Evolutionary conservation across 2,329 filamentous ascomycete genomes (phyloP).

Genomic region (Fusarium drepaniforme): DNA sequence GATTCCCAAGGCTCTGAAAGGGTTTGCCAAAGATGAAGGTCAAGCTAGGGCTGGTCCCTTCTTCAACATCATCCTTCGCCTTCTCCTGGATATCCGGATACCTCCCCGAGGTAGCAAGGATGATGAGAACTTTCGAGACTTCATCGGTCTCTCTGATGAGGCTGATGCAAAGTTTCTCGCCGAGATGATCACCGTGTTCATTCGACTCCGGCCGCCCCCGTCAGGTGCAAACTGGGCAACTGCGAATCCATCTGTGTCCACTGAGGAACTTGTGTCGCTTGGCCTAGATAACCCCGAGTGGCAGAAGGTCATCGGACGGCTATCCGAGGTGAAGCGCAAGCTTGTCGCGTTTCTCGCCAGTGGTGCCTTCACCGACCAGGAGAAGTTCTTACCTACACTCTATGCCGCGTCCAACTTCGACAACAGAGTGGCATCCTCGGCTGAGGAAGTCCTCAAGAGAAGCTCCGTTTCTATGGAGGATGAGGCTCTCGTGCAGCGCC

Average conservation of each 20-base stretch:
- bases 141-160: conserved; percentile 73
- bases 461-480: conserved; percentile 82
- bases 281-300: conserved; percentile 63
- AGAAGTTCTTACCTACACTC: conserved; percentile 86
- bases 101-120: conserved; percentile 84
- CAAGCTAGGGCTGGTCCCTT: conserved; percentile 64
- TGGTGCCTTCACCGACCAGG: conserved; percentile 84
- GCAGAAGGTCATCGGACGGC: conserved; percentile 65
- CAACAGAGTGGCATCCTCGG: conserved; percentile 83
- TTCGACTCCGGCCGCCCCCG: conserved; percentile 58
- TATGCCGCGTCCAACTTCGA: conserved; percentile 88
- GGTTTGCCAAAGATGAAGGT: conserved; percentile 48
- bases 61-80: conserved; percentile 85
- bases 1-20: conserved; percentile 66
- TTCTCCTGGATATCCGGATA: conserved; percentile 78
- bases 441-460: conserved; percentile 89
- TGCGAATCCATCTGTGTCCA: conserved; percentile 50
- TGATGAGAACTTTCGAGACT: conserved; percentile 75
- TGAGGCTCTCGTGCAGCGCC: conserved; percentile 66
- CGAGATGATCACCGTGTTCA: conserved; percentile 79
- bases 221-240: conserved; percentile 47
- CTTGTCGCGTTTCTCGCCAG: conserved; percentile 81
- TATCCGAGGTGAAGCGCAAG: conserved; percentile 64
- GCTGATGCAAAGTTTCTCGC: conserved; percentile 82
- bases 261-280: conserved; percentile 47